phyloP scores from a whole-genome alignment of 2,329 filamentous ascomycete genomes.

The Fusarium buxicola region DNA sequence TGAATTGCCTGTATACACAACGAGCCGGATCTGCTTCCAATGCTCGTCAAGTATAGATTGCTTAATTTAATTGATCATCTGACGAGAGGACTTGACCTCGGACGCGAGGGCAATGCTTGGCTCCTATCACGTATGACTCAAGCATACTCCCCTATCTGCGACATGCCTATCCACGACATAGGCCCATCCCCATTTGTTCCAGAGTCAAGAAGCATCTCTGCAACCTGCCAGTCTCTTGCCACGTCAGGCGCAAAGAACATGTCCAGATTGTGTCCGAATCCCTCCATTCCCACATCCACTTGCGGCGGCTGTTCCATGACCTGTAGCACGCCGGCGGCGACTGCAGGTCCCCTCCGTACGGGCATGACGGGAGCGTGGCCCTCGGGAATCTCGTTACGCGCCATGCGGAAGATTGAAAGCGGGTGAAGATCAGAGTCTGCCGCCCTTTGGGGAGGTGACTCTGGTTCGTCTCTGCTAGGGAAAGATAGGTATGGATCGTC shows the following conservation, averaged over 20 bases:
- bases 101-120: too few species aligned
- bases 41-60: not conserved
- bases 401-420: slow-evolving; percentile 27
- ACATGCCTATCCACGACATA: slow-evolving; percentile 17
- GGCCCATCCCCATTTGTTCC: slow-evolving; percentile 9
- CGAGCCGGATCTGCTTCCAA: not conserved
- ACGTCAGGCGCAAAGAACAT: slow-evolving; percentile 17
- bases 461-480: slow-evolving; percentile 4
- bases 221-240: slow-evolving; percentile 10
- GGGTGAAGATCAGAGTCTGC: slow-evolving; percentile 25
- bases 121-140: not conserved
- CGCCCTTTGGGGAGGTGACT: slow-evolving; percentile 2
- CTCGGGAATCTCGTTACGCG: slow-evolving; percentile 19
- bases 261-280: slow-evolving; percentile 7
- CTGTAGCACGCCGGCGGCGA: not conserved
- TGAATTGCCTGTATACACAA: not conserved
- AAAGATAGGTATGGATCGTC: slow-evolving; percentile 19
- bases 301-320: not conserved
- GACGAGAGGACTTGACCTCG: too few species aligned
- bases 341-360: not conserved
- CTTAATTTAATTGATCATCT: not conserved
- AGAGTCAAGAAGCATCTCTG: slow-evolving; percentile 21
- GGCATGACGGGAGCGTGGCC: slow-evolving; percentile 9
- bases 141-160: not conserved
- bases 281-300: not conserved